Evolutionary conservation across 2,329 filamentous ascomycete species (phyloP).

Genomic region (Myriosclerotinia curreyana): DNA sequence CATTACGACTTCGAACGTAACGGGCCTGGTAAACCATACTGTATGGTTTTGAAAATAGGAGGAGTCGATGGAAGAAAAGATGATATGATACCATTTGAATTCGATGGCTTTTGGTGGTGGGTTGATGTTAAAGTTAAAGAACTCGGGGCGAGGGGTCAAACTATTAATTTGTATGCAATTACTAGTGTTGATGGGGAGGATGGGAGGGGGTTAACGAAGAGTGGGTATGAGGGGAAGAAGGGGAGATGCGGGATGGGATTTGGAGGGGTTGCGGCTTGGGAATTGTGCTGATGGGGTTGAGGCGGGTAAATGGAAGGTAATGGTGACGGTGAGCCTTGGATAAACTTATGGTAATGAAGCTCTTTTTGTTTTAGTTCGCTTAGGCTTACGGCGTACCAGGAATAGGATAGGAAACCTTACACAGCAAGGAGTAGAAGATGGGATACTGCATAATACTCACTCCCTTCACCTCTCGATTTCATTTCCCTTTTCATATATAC

Average conservation of each 20-base stretch:
- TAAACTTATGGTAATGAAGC: too few species aligned
- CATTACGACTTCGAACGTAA: constrained; percentile 77
- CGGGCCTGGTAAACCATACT: constrained; percentile 61
- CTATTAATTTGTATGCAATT: constrained; percentile 62
- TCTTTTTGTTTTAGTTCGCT: too few species aligned
- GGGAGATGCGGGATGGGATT: constrained; percentile 36
- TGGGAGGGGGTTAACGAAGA: constrained; percentile 35
- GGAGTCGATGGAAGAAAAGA: constrained; percentile 65
- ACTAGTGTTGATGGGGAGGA: constrained; percentile 44
- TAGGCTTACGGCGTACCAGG: too few species aligned
- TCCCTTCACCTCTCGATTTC: too few species aligned
- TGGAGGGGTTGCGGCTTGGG: constrained; percentile 37
- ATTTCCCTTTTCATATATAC: too few species aligned
- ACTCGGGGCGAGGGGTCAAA: constrained; percentile 67
- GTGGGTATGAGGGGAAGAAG: constrained; percentile 36
- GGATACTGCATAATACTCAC: too few species aligned
- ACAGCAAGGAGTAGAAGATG: too few species aligned
- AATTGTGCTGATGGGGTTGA: constrained; percentile 29
- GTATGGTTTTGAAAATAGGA: constrained; percentile 67
- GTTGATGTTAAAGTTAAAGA: constrained; percentile 65
- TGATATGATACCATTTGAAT: constrained; percentile 68
- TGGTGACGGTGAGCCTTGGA: neutral
- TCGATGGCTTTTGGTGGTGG: constrained; percentile 81
- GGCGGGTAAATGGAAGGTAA: neutral
- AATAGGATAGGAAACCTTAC: too few species aligned